A percentile compares a stretch with the other conserved stretches of the same genome.
These are phyloP conservation scores for Brettanomyces naardenensis DNA, from an alignment of 805 yeast species.

Conservation along the genomic window DNA sequence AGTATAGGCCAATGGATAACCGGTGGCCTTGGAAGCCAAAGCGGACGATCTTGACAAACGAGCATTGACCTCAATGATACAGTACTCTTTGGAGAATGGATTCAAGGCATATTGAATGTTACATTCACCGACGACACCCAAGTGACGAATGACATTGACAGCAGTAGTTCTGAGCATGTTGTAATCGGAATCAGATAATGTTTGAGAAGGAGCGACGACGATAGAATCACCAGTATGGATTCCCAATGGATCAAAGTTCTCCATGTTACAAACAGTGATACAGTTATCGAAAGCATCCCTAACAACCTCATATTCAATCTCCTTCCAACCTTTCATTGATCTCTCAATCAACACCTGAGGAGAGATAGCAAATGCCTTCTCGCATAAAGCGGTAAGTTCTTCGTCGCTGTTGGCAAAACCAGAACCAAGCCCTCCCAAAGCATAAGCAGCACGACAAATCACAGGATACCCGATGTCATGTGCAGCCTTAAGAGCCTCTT, in stretches of 20 bases:
- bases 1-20: conserved; percentile 95
- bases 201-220: conserved; percentile 98
- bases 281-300: conserved; percentile 97
- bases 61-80: conserved; percentile 97
- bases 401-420: conserved; percentile 90
- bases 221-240: conserved; percentile 99
- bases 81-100: conserved; percentile 88
- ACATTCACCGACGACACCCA: conserved; percentile 99
- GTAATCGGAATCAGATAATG: conserved; percentile 92
- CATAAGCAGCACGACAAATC: conserved; percentile 95
- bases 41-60: conserved; percentile 98
- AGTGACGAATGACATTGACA: conserved; percentile 90
- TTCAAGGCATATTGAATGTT: conserved; percentile 95
- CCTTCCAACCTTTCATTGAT: conserved; percentile 99
- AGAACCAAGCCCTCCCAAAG: conserved; percentile 96
- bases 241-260: conserved; percentile 96
- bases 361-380: conserved; percentile 87
- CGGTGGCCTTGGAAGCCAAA: conserved; percentile 96
- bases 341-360: conserved; percentile 95
- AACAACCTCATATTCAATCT: conserved; percentile 96
- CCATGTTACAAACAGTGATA: conserved; percentile 99
- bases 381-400: conserved; percentile 77
- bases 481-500: conserved; percentile 82
- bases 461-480: conserved; percentile 88
- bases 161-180: conserved; percentile 98